phyloP scores from a whole-genome alignment of 306 rosid species.

The Parietaria judaica region DNA sequence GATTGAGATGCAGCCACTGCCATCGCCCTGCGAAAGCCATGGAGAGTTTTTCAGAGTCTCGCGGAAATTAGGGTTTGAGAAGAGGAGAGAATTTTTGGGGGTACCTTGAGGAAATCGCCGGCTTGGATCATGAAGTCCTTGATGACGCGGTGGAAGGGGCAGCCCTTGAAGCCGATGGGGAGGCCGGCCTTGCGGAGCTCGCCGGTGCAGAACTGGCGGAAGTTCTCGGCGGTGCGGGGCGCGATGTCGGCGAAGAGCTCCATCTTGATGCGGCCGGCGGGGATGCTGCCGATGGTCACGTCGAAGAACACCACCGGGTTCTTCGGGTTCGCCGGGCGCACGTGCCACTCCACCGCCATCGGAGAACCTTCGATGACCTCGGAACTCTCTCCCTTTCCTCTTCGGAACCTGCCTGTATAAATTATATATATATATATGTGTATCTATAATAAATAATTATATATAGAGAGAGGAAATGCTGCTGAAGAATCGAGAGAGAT shows the following conservation, averaged over 20 bases:
- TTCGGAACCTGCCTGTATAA: neutral
- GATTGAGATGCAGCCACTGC: constrained; percentile 91
- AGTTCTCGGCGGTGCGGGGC: constrained; percentile 87
- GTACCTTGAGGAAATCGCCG: constrained; percentile 86
- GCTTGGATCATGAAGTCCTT: constrained; percentile 99
- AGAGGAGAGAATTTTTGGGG: neutral
- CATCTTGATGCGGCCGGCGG: constrained; percentile 98
- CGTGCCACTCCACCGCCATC: constrained; percentile 83
- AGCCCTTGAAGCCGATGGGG: constrained; percentile 89
- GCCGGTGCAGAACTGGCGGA: constrained; percentile 98
- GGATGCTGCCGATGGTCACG: constrained; percentile 90
- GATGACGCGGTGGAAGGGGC: constrained; percentile 93
- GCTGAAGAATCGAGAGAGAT: no score
- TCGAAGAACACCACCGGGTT: constrained; percentile 96
- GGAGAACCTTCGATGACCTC: constrained; percentile 28
- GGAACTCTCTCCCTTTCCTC: constrained; percentile 1
- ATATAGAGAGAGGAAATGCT: no score
- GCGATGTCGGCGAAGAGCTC: constrained; percentile 95
- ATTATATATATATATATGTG: no score
- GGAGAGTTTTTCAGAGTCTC: no score
- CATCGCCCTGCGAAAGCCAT: constrained; percentile 65
- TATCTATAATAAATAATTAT: no score
- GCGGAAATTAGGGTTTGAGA: neutral
- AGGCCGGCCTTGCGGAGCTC: constrained; percentile 95
- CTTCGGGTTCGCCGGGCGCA: constrained; percentile 93